Conservation (phyloP, 164 flowering plant species). For the Annona squamosa region DNA sequence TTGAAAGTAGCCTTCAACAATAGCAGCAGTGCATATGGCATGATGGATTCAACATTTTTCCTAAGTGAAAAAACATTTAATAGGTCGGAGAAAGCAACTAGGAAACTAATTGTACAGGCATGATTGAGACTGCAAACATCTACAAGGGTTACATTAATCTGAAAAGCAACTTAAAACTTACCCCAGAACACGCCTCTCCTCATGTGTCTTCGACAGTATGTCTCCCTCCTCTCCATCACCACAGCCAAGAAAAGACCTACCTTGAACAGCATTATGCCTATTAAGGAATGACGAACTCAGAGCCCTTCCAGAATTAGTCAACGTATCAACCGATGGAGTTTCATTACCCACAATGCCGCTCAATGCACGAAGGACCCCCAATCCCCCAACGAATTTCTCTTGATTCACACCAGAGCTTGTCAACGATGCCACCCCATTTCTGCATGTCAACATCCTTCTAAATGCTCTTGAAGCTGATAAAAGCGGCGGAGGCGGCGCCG, state of each 20-base stretch:
- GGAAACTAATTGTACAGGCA: not conserved
- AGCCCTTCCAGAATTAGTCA: conserved; percentile 6
- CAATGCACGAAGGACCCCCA: conserved; percentile 21
- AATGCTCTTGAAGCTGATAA: conserved; percentile 31
- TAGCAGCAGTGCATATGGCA: no score
- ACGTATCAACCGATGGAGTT: conserved; percentile 7
- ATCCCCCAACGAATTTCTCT: conserved; percentile 6
- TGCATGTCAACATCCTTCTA: conserved; percentile 26
- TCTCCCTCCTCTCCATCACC: conserved; percentile 75
- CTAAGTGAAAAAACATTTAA: no score
- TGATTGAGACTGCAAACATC: not conserved
- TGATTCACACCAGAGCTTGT: conserved; percentile 9
- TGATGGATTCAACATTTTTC: no score
- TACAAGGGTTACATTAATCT: not conserved
- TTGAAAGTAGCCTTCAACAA: no score
- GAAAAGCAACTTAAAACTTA: conserved; percentile 15
- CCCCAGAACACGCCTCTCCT: conserved; percentile 80
- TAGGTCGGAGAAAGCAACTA: no score
- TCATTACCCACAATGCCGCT: conserved; percentile 30
- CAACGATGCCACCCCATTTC: conserved; percentile 19
- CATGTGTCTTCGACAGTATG: conserved; percentile 56
- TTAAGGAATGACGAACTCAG: conserved; percentile 1
- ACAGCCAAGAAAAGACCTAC: conserved; percentile 64
- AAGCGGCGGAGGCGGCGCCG: conserved; percentile 18
- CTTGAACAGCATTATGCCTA: conserved; percentile 24